phyloP scores from a whole-genome alignment of 177 flowering plant species.

The Vitis hybrid region DNA sequence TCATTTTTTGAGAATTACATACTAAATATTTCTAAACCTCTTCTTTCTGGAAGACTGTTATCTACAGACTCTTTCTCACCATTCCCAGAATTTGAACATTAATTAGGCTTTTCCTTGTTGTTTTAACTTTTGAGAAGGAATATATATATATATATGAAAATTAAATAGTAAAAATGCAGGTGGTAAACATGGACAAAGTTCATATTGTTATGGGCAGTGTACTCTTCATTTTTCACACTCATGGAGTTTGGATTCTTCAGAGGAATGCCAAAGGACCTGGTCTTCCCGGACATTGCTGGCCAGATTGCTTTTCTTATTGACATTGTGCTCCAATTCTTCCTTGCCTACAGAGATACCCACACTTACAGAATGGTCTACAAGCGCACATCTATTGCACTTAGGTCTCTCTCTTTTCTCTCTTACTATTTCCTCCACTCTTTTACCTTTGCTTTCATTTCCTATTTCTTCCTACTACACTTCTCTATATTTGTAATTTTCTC shows the following conservation, averaged over 20 bases:
- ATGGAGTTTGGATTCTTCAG: slow-evolving; percentile 91
- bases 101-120: too few relatives aligned
- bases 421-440: neutral
- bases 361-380: slow-evolving; percentile 68
- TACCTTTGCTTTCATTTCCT: neutral
- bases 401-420: slow-evolving; percentile 32
- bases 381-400: slow-evolving; percentile 53
- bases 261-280: slow-evolving; percentile 62
- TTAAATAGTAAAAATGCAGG: slow-evolving; percentile 32
- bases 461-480: neutral
- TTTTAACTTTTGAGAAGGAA: too few relatives aligned
- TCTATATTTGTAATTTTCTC: too few relatives aligned
- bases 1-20: too few relatives aligned
- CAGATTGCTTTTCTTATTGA: slow-evolving; percentile 74
- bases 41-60: too few relatives aligned
- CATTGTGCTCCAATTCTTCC: slow-evolving; percentile 66
- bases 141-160: too few relatives aligned
- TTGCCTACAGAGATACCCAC: slow-evolving; percentile 70
- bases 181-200: slow-evolving; percentile 74
- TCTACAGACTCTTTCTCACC: too few relatives aligned
- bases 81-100: too few relatives aligned
- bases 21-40: too few relatives aligned
- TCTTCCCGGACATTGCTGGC: slow-evolving; percentile 51
- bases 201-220: slow-evolving; percentile 75
- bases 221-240: slow-evolving; percentile 88